A percentile compares a stretch with the other conserved stretches of the same genome.
These are phyloP conservation scores for Cyclocybe cylindracea DNA, from an alignment of 768 basidiomycete species.

Conservation along the genomic window DNA sequence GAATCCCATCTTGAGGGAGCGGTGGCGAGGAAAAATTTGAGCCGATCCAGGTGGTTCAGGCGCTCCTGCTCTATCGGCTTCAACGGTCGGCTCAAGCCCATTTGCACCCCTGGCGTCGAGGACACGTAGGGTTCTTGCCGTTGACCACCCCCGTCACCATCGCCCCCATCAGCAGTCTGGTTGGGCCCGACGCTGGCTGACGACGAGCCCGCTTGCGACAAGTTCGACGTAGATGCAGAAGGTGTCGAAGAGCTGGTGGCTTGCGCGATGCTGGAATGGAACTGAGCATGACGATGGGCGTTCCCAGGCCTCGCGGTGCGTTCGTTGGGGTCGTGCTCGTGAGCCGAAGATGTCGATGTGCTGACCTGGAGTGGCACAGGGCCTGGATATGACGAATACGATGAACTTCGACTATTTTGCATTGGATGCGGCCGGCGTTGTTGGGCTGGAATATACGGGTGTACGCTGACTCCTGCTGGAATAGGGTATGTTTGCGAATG, in stretches of 20 bases:
- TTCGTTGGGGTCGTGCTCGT: constrained; percentile 46
- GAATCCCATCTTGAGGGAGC: constrained; percentile 76
- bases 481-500: constrained; percentile 30
- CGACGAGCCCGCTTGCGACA: constrained; percentile 4
- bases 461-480: constrained; percentile 15
- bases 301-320: constrained; percentile 50
- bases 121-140: constrained; percentile 11
- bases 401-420: constrained; percentile 18
- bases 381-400: constrained; percentile 23
- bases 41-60: constrained; percentile 73
- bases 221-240: too few species aligned
- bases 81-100: constrained; percentile 57
- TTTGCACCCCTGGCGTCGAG: constrained; percentile 29
- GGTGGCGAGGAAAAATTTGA: constrained; percentile 89
- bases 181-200: constrained; percentile 2
- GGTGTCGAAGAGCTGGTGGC: neutral
- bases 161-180: neutral
- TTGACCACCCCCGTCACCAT: constrained; percentile 7
- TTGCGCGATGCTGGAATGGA: constrained; percentile 29
- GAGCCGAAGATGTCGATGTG: constrained; percentile 34
- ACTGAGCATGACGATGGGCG: constrained; percentile 44
- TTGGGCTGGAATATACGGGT: constrained; percentile 21
- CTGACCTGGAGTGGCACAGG: constrained; percentile 37
- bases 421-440: constrained; percentile 20
- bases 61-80: constrained; percentile 66